These are phyloP conservation scores for Erigeron philadelphicus DNA, from an alignment of 140 eudicot genomes.

Conservation along the genomic window DNA sequence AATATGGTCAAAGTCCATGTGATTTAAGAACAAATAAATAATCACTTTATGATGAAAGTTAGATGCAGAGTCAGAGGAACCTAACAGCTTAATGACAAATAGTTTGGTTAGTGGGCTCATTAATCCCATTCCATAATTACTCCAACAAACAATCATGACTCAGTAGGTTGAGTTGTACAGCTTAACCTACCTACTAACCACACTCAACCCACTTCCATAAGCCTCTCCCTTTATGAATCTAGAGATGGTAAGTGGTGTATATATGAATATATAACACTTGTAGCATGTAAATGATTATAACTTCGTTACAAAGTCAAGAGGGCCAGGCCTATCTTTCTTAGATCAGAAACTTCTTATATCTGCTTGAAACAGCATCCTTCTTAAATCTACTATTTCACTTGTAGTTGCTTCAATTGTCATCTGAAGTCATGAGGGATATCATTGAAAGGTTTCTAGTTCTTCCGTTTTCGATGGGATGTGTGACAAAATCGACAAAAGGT, in stretches of 20 bases:
- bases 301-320: slow-evolving; percentile 44
- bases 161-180: slow-evolving; percentile 74
- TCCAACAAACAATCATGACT: slow-evolving; percentile 35
- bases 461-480: slow-evolving; percentile 65
- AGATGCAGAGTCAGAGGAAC: slow-evolving; percentile 25
- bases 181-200: slow-evolving; percentile 58
- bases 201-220: slow-evolving; percentile 37
- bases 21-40: neutral
- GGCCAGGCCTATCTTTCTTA: slow-evolving; percentile 13
- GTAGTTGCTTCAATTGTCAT: slow-evolving; percentile 3
- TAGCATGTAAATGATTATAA: slow-evolving; percentile 40
- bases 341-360: slow-evolving; percentile 22
- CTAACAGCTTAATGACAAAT: slow-evolving; percentile 28
- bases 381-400: slow-evolving; percentile 9
- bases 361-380: slow-evolving; percentile 3
- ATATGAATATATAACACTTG: slow-evolving; percentile 17
- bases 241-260: slow-evolving; percentile 29
- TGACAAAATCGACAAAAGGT: slow-evolving; percentile 43
- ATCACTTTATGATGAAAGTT: slow-evolving; percentile 2
- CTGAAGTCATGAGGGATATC: slow-evolving; percentile 39
- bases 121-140: slow-evolving; percentile 23
- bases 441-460: slow-evolving; percentile 49
- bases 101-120: slow-evolving; percentile 31
- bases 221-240: slow-evolving; percentile 27
- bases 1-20: slow-evolving; percentile 8